These are phyloP conservation scores for Gyromitra esculenta DNA, from an alignment of 2,329 filamentous ascomycete species.

Conservation along the genomic window DNA sequence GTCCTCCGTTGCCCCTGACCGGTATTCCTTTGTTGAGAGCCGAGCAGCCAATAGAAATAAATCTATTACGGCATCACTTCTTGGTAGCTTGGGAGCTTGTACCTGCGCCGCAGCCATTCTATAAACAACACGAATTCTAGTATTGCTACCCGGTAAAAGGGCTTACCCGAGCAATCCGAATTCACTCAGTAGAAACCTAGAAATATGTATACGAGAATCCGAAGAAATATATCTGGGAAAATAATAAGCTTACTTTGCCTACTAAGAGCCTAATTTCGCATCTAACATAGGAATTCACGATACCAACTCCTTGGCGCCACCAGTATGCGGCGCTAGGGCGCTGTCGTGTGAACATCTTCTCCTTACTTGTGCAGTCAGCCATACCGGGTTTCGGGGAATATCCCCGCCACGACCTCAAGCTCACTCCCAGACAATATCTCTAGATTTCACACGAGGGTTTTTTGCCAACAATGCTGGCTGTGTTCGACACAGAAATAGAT, in stretches of 20 bases:
- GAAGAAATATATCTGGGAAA: not conserved
- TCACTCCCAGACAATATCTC: conserved; percentile 33
- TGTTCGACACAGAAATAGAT: conserved; percentile 43
- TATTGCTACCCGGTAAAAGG: conserved; percentile 26
- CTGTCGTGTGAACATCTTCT: conserved; percentile 30
- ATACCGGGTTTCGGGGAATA: conserved; percentile 11
- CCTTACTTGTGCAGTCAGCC: conserved; percentile 26
- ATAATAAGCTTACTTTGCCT: not conserved
- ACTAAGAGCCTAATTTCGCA: not conserved
- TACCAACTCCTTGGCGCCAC: not conserved
- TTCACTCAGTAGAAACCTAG: not conserved
- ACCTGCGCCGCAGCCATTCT: conserved; percentile 29
- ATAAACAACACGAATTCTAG: conserved; percentile 34
- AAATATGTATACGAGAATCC: not conserved
- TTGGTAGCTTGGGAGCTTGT: conserved; percentile 33
- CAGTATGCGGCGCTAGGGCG: not conserved
- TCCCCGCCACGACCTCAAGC: conserved; percentile 39
- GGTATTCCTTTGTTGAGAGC: conserved; percentile 42
- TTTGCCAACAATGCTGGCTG: conserved; percentile 41
- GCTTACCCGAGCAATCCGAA: conserved; percentile 4
- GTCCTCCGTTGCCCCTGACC: conserved; percentile 39
- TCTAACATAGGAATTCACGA: too few relatives aligned
- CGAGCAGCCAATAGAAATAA: conserved; percentile 38
- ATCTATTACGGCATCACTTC: conserved; percentile 49
- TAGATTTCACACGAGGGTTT: conserved; percentile 45